These are phyloP conservation scores for Trichophyton rubrum DNA, from an alignment of 2,329 filamentous ascomycete species.

Conservation along the genomic window DNA sequence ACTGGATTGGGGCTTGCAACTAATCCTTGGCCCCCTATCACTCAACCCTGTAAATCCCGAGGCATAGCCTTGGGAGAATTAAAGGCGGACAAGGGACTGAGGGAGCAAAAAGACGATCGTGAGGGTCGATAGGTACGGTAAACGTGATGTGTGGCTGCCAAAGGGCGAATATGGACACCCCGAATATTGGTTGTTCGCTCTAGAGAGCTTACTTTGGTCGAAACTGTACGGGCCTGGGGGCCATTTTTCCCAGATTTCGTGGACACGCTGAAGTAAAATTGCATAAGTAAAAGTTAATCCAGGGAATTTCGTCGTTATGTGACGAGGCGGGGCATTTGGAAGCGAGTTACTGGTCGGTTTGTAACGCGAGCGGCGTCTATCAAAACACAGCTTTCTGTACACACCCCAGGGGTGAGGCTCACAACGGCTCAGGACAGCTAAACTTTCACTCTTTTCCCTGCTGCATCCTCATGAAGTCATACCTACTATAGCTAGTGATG, in stretches of 20 bases:
- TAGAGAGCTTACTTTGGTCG: not conserved
- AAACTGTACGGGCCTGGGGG: not conserved
- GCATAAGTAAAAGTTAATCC: not conserved
- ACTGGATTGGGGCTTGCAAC: not conserved
- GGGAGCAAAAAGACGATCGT: not conserved
- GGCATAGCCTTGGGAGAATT: not conserved
- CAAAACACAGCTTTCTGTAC: not conserved
- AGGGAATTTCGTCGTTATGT: not conserved
- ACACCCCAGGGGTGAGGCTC: constrained; percentile 7
- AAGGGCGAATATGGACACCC: not conserved
- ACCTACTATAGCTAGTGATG: not conserved
- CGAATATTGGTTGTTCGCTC: not conserved
- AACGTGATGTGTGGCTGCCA: not conserved
- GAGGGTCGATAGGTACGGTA: not conserved
- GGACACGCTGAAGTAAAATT: not conserved
- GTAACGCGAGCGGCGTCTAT: constrained; percentile 10
- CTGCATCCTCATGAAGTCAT: not conserved
- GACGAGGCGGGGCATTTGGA: constrained; percentile 10
- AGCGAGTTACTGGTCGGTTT: constrained; percentile 11
- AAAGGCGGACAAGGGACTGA: not conserved
- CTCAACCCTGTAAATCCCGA: not conserved
- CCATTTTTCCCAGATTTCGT: not conserved
- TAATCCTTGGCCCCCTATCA: not conserved
- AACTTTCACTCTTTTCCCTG: constrained; percentile 1
- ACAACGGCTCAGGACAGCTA: constrained; percentile 2